Evolutionary conservation across 164 flowering plant genomes (phyloP).

Genomic region (Magnolia kwangsiensis): DNA sequence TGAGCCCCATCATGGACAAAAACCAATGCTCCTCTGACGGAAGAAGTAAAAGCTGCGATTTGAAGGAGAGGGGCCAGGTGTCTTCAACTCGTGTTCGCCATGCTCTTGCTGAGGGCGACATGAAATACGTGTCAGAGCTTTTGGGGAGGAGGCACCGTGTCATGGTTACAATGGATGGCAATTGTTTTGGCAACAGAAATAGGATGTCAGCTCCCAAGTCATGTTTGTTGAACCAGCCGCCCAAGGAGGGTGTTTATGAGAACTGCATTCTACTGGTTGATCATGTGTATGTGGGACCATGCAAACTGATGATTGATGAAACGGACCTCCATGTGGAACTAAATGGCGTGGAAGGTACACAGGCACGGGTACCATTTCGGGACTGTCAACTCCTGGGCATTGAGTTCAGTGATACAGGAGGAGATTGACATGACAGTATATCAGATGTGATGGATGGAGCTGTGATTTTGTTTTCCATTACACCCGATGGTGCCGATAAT

Average conservation of each 20-base stretch:
- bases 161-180: conserved; percentile 31
- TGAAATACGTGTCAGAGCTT: conserved; percentile 80
- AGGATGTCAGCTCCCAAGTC: conserved; percentile 52
- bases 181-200: conserved; percentile 14
- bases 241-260: conserved; percentile 71
- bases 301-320: conserved; percentile 57
- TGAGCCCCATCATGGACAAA: conserved; percentile 83
- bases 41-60: conserved; percentile 17
- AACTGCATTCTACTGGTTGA: conserved; percentile 48
- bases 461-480: background rate
- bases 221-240: conserved; percentile 66
- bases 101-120: conserved; percentile 75
- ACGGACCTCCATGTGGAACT: conserved; percentile 51
- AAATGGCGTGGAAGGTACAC: conserved; percentile 22
- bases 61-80: conserved; percentile 81
- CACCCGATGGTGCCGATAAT: too few species aligned
- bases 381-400: conserved; percentile 42
- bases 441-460: background rate
- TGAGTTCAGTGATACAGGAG: conserved; percentile 47
- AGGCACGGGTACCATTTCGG: conserved; percentile 15
- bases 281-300: conserved; percentile 33
- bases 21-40: conserved; percentile 25
- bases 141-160: conserved; percentile 83
- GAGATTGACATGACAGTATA: background rate
- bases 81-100: conserved; percentile 92